Percentiles rank a stretch among this genome's conserved stretches.
Conservation (phyloP, 2,329 filamentous ascomycete genomes). For the Aspergillus aculeatinus region DNA sequence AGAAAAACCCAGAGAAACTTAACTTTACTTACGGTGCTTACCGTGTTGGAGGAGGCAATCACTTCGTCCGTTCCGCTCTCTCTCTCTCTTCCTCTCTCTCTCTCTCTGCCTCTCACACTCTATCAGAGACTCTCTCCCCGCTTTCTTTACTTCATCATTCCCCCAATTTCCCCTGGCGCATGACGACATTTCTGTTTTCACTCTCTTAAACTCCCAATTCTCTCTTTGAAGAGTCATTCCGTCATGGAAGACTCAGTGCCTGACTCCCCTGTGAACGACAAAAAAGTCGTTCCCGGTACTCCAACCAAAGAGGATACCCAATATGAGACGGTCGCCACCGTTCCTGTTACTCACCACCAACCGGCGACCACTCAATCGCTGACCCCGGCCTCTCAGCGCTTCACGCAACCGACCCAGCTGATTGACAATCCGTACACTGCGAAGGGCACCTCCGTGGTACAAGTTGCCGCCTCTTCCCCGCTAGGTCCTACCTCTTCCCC, state of each 20-base stretch:
- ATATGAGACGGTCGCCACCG: constrained; percentile 51
- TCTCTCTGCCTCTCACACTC: not conserved
- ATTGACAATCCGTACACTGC: constrained; percentile 46
- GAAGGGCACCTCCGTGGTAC: constrained; percentile 54
- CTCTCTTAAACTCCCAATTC: not conserved
- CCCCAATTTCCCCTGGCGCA: constrained; percentile 2
- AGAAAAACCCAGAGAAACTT: constrained; percentile 17
- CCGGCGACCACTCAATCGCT: constrained; percentile 33
- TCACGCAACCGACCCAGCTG: constrained; percentile 63
- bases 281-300: constrained; percentile 31
- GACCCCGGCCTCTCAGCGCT: constrained; percentile 51
- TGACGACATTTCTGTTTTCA: constrained; percentile 3
- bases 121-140: not conserved
- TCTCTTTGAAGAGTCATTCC: not conserved
- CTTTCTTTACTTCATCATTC: not conserved
- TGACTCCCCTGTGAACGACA: constrained; percentile 42
- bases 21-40: constrained; percentile 2
- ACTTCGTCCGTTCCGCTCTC: not conserved
- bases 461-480: constrained; percentile 89
- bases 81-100: not conserved
- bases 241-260: constrained; percentile 42
- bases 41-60: not conserved
- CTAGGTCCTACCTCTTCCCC: constrained; percentile 52
- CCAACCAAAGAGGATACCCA: constrained; percentile 35
- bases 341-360: constrained; percentile 39